These are phyloP conservation scores for Trichoderma sp. DNA, from an alignment of 2,329 filamentous ascomycete species.

Conservation along the genomic window DNA sequence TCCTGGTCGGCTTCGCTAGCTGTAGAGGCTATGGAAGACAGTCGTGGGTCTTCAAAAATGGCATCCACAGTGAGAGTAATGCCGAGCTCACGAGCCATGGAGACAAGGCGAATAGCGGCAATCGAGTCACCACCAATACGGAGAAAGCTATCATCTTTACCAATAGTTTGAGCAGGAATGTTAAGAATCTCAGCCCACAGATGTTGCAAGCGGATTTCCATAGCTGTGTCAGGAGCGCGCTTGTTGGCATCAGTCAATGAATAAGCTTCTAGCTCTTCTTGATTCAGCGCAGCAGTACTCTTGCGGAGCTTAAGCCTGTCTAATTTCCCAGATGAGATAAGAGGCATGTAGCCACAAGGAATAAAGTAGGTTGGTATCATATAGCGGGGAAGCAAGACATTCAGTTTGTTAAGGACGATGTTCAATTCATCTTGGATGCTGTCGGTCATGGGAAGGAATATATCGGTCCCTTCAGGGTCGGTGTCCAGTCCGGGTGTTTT, in stretches of 20 bases:
- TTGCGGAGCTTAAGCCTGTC: conserved; percentile 8
- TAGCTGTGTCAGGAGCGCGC: conserved; percentile 4
- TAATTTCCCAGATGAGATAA: conserved; percentile 16
- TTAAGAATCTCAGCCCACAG: conserved; percentile 19
- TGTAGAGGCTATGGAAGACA: background rate
- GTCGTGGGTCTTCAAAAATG: conserved; percentile 3
- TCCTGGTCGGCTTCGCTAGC: background rate
- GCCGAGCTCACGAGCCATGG: conserved; percentile 5
- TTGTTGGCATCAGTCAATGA: conserved; percentile 9
- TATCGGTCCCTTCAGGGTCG: background rate
- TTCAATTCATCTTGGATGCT: background rate
- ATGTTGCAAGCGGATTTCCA: conserved; percentile 17
- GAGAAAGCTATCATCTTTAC: conserved; percentile 22
- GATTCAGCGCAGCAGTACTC: background rate
- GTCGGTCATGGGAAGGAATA: background rate
- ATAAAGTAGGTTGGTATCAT: conserved; percentile 20
- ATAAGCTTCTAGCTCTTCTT: conserved; percentile 7
- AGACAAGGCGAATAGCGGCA: conserved; percentile 16
- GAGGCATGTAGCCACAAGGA: conserved; percentile 18
- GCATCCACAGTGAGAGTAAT: background rate
- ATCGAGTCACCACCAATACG: conserved; percentile 23
- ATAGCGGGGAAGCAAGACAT: conserved; percentile 4
- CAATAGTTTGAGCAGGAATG: conserved; percentile 11
- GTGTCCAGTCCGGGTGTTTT: background rate
- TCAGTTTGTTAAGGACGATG: background rate